phyloP scores from a whole-genome alignment of 1,284 basidiomycete genomes.

The Ceratobasidium sp. region DNA sequence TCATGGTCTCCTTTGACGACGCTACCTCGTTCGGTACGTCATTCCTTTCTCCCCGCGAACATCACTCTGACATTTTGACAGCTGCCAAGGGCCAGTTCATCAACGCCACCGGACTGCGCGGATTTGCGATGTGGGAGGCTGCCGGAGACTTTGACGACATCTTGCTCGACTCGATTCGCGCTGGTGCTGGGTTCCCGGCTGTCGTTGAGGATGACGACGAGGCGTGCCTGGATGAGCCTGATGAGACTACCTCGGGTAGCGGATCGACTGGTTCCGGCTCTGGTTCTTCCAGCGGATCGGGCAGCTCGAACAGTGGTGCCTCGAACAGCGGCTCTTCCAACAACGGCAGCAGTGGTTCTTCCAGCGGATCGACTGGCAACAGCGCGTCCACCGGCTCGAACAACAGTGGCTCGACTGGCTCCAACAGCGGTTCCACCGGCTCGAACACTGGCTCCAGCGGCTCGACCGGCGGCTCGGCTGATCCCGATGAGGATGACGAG shows the following conservation, averaged over 20 bases:
- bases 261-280: no score
- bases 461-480: not conserved
- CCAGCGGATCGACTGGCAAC: no score
- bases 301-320: no score
- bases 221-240: not conserved
- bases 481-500: not conserved
- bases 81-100: slow-evolving; percentile 67
- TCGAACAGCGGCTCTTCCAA: no score
- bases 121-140: slow-evolving; percentile 70
- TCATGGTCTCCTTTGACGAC: slow-evolving; percentile 69
- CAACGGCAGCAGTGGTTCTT: no score
- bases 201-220: slow-evolving; percentile 5
- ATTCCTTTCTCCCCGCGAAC: not conserved
- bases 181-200: slow-evolving; percentile 45
- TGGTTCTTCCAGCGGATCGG: no score
- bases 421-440: not conserved
- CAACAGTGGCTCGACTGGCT: not conserved
- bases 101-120: slow-evolving; percentile 57
- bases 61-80: not conserved
- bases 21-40: slow-evolving; percentile 55
- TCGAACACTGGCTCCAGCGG: not conserved
- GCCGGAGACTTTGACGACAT: slow-evolving; percentile 65
- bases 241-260: no score
- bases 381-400: no score
- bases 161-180: slow-evolving; percentile 61